phyloP scores from a whole-genome alignment of 2,329 filamentous ascomycete species.

The Ophiobolus disseminans region DNA sequence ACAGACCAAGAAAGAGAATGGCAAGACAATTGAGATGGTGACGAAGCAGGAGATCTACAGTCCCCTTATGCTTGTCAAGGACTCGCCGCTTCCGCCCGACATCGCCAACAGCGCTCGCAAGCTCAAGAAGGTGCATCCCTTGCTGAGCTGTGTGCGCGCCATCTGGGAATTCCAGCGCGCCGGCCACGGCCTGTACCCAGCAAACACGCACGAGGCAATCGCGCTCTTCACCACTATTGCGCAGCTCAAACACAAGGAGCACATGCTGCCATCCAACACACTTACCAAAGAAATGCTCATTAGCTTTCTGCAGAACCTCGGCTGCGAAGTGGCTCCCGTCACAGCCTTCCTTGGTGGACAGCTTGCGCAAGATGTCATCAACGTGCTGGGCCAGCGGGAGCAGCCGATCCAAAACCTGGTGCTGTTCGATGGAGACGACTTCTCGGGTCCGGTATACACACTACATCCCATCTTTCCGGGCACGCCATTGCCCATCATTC shows the following conservation, averaged over 20 bases:
- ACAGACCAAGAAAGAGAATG: conserved; percentile 66
- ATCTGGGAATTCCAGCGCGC: conserved; percentile 83
- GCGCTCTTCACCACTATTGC: conserved; percentile 78
- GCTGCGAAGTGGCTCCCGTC: conserved; percentile 83
- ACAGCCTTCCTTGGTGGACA: conserved; percentile 88
- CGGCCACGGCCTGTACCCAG: conserved; percentile 52
- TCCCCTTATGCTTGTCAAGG: conserved; percentile 84
- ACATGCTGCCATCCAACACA: conserved; percentile 54
- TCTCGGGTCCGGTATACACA: conserved; percentile 79
- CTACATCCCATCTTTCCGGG: conserved; percentile 70
- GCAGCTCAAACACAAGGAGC: conserved; percentile 77
- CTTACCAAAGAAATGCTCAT: conserved; percentile 70
- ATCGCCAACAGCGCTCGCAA: conserved; percentile 73
- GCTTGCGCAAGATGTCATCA: conserved; percentile 95
- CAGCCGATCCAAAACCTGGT: conserved; percentile 96
- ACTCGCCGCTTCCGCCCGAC: conserved; percentile 72
- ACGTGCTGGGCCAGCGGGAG: conserved; percentile 87
- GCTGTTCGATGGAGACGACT: conserved; percentile 84
- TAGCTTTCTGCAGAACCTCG: conserved; percentile 85
- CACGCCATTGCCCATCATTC: conserved; percentile 32
- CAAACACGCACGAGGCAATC: conserved; percentile 62
- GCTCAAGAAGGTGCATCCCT: conserved; percentile 76
- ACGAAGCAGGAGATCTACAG: conserved; percentile 92
- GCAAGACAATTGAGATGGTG: conserved; percentile 80
- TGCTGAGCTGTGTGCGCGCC: conserved; percentile 84